Evolutionary conservation across 2,329 filamentous ascomycete genomes (phyloP).

Genomic region (Westerdykella sp.): DNA sequence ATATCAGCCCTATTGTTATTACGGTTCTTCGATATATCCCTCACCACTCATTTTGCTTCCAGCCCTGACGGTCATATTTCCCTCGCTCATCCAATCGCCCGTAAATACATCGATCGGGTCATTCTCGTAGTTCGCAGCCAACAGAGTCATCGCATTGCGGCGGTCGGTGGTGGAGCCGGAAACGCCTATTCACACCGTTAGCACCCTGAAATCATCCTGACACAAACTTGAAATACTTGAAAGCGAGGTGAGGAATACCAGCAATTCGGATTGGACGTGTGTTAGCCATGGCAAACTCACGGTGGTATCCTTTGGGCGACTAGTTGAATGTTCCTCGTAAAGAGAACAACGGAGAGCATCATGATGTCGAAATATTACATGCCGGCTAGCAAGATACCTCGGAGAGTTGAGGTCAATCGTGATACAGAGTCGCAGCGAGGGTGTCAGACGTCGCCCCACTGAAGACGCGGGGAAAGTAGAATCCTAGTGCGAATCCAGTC

Average conservation of each 20-base stretch:
- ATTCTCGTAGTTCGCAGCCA: conserved; percentile 22
- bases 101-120: conserved; percentile 30
- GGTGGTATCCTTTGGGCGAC: conserved; percentile 1
- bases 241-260: conserved; percentile 6
- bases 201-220: neutral
- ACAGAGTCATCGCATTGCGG: conserved; percentile 26
- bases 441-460: conserved; percentile 8
- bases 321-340: neutral
- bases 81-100: conserved; percentile 31
- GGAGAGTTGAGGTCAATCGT: conserved; percentile 1
- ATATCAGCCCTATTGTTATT: conserved; percentile 1
- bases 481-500: neutral
- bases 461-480: conserved; percentile 10
- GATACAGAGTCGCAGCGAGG: conserved; percentile 12
- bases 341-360: neutral
- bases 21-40: neutral
- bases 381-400: conserved; percentile 7
- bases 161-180: conserved; percentile 29
- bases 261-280: conserved; percentile 18
- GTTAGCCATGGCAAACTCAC: conserved; percentile 12
- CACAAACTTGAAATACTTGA: neutral
- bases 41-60: conserved; percentile 19
- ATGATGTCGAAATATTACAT: neutral
- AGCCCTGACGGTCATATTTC: conserved; percentile 25
- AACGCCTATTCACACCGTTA: conserved; percentile 14